phyloP scores from a whole-genome alignment of 202 grass and related monocot species.

The Tripidium arundinaceum region DNA sequence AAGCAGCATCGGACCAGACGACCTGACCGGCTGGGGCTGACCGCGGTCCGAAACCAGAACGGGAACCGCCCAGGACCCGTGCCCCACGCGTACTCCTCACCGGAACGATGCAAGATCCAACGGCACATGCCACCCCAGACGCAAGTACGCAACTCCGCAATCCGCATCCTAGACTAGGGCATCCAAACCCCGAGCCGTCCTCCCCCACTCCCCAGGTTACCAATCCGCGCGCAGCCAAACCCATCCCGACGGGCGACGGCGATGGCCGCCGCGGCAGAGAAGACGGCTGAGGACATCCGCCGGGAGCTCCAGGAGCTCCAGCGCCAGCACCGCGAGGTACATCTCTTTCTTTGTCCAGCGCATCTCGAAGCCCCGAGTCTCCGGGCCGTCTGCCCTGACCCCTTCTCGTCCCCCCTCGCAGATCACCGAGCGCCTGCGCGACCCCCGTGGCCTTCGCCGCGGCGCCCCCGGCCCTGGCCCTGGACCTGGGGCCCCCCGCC shows the following conservation, averaged over 20 bases:
- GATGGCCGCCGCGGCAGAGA: conserved; percentile 66
- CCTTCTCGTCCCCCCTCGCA: conserved; percentile 16
- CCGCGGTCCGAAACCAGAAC: too few species aligned
- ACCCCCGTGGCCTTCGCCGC: conserved; percentile 81
- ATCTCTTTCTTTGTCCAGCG: not conserved
- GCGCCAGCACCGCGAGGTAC: conserved; percentile 90
- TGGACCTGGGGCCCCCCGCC: conserved; percentile 36
- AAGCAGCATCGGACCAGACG: too few species aligned
- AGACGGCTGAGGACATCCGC: conserved; percentile 84
- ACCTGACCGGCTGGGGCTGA: too few species aligned
- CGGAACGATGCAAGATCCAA: too few species aligned
- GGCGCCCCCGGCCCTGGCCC: conserved; percentile 20
- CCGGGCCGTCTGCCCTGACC: not conserved
- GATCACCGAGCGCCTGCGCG: conserved; percentile 91
- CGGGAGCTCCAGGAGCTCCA: conserved; percentile 97
- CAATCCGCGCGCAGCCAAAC: conserved; percentile 29
- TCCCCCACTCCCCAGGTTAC: not conserved
- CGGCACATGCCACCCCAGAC: too few species aligned
- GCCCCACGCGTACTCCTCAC: too few species aligned
- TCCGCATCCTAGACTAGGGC: too few species aligned
- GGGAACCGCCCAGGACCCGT: too few species aligned
- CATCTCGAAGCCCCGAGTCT: not conserved
- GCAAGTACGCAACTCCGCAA: too few species aligned
- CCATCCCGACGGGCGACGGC: conserved; percentile 7
- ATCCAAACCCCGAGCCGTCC: not conserved